Evolutionary conservation across 495 filamentous ascomycete genomes (phyloP).

Genomic region (Delitschia confertaspora): DNA sequence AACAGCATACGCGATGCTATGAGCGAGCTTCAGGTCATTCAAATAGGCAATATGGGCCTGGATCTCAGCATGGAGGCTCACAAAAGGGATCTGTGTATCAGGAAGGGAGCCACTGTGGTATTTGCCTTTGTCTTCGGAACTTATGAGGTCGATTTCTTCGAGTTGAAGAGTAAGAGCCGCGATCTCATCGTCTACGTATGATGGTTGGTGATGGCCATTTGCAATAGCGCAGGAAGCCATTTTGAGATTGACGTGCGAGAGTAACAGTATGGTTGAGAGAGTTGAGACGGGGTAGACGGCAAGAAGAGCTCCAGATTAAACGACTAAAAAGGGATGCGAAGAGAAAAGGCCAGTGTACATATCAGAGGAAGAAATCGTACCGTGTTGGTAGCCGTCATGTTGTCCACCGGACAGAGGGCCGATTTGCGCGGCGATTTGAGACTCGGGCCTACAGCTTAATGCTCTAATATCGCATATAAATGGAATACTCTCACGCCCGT

Average conservation of each 20-base stretch:
- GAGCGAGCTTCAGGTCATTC: slow-evolving; percentile 11
- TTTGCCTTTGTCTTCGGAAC: slow-evolving; percentile 9
- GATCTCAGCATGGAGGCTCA: slow-evolving; percentile 7
- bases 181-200: slow-evolving; percentile 15
- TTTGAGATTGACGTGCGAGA: neutral
- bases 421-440: no score
- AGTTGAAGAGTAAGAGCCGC: slow-evolving; percentile 15
- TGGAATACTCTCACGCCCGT: no score
- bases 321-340: no score
- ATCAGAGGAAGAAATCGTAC: no score
- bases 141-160: slow-evolving; percentile 6
- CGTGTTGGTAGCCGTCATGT: no score
- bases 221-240: slow-evolving; percentile 2
- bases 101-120: neutral
- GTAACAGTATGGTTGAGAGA: no score
- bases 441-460: no score
- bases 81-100: slow-evolving; percentile 7
- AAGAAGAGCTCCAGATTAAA: no score
- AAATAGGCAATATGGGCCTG: neutral
- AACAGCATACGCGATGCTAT: slow-evolving; percentile 16
- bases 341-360: no score
- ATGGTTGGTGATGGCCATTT: slow-evolving; percentile 9
- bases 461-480: no score
- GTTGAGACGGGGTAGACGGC: no score
- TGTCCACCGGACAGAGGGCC: no score